Percentiles rank a stretch among this genome's conserved stretches.
Evolutionary conservation across 805 yeast genomes (phyloP).

Genomic region (Candida patagonica): DNA sequence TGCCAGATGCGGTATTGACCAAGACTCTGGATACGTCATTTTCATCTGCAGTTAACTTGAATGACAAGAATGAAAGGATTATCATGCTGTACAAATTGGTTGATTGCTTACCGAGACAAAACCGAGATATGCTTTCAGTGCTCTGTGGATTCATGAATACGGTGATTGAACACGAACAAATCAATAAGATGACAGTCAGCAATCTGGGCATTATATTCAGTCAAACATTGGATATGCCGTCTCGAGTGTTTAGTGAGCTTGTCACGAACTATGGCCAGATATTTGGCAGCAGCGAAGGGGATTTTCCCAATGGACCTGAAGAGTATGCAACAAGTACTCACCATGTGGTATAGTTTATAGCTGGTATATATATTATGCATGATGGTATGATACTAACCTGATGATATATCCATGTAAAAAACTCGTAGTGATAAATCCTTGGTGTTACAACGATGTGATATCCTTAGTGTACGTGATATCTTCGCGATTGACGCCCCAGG

Average conservation of each 20-base stretch:
- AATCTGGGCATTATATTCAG: constrained; percentile 75
- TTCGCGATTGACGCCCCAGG: too few relatives aligned
- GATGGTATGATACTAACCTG: too few relatives aligned
- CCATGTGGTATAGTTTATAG: too few relatives aligned
- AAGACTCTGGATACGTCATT: constrained; percentile 36
- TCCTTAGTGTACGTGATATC: too few relatives aligned
- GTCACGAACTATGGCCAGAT: constrained; percentile 54
- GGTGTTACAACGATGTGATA: too few relatives aligned
- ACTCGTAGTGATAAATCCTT: too few relatives aligned
- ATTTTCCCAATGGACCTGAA: too few relatives aligned
- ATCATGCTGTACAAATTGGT: constrained; percentile 25
- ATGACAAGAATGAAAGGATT: constrained; percentile 20
- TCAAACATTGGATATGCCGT: constrained; percentile 65
- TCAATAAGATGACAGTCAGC: constrained; percentile 76
- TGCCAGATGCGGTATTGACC: constrained; percentile 64
- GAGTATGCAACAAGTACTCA: too few relatives aligned
- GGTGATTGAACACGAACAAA: constrained; percentile 49
- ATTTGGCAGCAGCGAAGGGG: constrained; percentile 26
- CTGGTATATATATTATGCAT: too few relatives aligned
- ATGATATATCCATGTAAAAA: too few relatives aligned
- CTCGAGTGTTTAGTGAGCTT: constrained; percentile 48
- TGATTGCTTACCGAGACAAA: constrained; percentile 40
- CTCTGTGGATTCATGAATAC: constrained; percentile 59
- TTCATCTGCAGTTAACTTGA: constrained; percentile 28
- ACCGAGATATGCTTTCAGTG: constrained; percentile 51